phyloP scores from a whole-genome alignment of 352 stramenopile genomes.

The Pythium utonaiense region DNA sequence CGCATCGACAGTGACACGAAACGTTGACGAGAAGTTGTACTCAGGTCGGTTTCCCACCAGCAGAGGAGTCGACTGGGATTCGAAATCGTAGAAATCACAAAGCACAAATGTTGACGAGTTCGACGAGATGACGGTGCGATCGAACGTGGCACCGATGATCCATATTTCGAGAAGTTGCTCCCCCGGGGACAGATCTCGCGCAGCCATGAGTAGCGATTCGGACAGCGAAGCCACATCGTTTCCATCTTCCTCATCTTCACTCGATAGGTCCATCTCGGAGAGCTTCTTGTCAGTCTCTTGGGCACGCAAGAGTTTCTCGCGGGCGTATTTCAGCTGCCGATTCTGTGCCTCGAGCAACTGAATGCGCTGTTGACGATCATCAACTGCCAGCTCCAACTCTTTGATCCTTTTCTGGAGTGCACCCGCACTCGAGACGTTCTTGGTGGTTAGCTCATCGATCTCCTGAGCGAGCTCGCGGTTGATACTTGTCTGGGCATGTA shows the following conservation, averaged over 20 bases:
- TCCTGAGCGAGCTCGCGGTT: constrained; percentile 91
- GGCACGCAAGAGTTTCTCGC: constrained; percentile 36
- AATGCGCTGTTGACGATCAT: constrained; percentile 82
- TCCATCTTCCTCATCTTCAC: constrained; percentile 29
- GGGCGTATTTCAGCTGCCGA: constrained; percentile 79
- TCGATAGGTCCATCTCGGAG: constrained; percentile 29
- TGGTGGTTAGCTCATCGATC: constrained; percentile 83
- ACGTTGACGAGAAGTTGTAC: constrained; percentile 91
- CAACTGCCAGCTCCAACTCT: constrained; percentile 79
- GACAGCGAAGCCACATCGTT: constrained; percentile 53
- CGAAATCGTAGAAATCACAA: constrained; percentile 94
- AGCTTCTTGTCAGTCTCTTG: constrained; percentile 23
- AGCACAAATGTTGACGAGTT: constrained; percentile 89
- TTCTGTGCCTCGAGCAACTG: constrained; percentile 85
- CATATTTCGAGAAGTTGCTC: constrained; percentile 92
- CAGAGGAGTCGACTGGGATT: constrained; percentile 90
- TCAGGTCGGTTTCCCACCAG: constrained; percentile 72
- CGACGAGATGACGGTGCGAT: constrained; percentile 53
- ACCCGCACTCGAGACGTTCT: constrained; percentile 67
- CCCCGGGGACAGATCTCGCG: constrained; percentile 61
- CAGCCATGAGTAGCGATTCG: constrained; percentile 63
- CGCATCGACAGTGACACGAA: constrained; percentile 90
- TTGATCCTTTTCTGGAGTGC: constrained; percentile 77
- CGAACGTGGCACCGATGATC: constrained; percentile 73
- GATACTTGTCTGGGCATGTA: constrained; percentile 93